Conservation (phyloP, 176 grass and related monocot species). For the Eragrostis nindensis region DNA sequence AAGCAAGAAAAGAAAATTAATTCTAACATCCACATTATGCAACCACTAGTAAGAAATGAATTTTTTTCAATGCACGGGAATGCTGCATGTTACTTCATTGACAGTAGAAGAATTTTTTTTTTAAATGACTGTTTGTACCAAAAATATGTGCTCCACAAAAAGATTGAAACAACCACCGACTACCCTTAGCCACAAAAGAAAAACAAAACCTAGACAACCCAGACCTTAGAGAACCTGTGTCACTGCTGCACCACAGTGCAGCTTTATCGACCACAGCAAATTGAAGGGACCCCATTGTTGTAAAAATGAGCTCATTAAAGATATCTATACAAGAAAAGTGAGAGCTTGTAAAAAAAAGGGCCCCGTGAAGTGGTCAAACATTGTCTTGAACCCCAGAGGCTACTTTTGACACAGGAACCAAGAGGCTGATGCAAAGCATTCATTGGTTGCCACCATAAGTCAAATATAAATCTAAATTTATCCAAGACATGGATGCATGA, state of each 20-base stretch:
- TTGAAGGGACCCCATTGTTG: neutral
- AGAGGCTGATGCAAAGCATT: neutral
- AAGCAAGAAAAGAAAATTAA: neutral
- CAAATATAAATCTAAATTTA: neutral
- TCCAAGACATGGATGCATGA: neutral
- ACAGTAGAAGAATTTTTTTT: neutral
- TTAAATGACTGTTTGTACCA: no score
- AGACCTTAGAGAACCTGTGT: neutral
- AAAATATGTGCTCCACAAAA: neutral
- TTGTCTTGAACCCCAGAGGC: neutral
- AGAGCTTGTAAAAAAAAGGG: neutral
- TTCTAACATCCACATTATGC: slow-evolving; percentile 5
- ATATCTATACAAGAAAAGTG: neutral
- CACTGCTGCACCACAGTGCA: neutral
- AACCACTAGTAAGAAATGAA: neutral
- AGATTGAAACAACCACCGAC: neutral
- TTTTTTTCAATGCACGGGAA: neutral
- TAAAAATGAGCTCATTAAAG: neutral
- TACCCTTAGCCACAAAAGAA: neutral
- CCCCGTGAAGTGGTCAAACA: neutral
- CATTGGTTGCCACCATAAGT: neutral
- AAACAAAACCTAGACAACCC: neutral
- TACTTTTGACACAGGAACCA: neutral
- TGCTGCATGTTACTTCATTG: neutral
- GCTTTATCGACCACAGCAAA: neutral